Evolutionary conservation across 2,329 filamentous ascomycete species (phyloP).

Genomic region (Chrysoporthe austroafricana): DNA sequence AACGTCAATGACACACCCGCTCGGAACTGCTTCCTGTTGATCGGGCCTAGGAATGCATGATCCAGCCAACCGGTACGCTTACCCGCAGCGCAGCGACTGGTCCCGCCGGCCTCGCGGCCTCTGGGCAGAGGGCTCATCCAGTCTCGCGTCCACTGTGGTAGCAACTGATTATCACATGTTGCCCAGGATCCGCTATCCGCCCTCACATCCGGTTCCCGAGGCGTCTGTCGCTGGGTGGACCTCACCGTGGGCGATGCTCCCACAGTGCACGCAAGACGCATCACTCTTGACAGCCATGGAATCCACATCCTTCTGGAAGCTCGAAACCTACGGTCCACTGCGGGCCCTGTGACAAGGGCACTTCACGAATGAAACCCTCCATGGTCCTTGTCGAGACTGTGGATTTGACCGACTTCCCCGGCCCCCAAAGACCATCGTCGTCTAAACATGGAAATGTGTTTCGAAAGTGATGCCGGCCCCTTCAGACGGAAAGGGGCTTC

Average conservation of each 20-base stretch:
- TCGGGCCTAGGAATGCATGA: conserved; percentile 8
- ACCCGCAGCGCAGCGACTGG: conserved; percentile 18
- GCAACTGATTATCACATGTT: conserved; percentile 17
- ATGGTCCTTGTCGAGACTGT: not conserved
- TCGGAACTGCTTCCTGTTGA: conserved; percentile 26
- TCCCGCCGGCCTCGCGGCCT: not conserved
- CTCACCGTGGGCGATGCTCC: not conserved
- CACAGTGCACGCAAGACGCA: conserved; percentile 1
- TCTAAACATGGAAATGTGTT: conserved; percentile 1
- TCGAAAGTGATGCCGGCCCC: not conserved
- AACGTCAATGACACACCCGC: conserved; percentile 18
- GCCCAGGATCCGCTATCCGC: not conserved
- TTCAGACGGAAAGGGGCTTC: not conserved
- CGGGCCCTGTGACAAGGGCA: not conserved
- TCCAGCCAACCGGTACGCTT: conserved; percentile 22
- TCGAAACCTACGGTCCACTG: not conserved
- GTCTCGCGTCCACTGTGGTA: not conserved
- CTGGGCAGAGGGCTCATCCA: not conserved
- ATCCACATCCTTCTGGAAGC: conserved; percentile 20
- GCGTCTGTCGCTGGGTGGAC: not conserved
- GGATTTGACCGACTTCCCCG: not conserved
- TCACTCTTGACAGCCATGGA: not conserved
- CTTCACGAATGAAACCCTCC: conserved; percentile 4
- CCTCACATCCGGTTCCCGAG: conserved; percentile 10
- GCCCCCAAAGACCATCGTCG: not conserved